Conservation (phyloP, 2,329 filamentous ascomycete genomes). For the Ceratocystis huliohia region DNA sequence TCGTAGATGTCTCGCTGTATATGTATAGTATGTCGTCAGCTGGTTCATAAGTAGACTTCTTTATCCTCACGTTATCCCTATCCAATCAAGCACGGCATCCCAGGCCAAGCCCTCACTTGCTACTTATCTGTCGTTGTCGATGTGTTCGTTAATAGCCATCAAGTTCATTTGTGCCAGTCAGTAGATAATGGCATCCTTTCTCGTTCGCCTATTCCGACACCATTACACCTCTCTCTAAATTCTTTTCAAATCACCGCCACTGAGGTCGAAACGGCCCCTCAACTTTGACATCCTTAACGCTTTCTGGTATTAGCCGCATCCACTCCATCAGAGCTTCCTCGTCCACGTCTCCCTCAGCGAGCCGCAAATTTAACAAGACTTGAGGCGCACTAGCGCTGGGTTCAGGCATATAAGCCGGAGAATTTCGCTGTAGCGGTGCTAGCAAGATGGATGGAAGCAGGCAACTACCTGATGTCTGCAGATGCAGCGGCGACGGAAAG, state of each 20-base stretch:
- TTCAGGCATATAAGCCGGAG: slow-evolving; percentile 29
- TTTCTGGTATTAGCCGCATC: slow-evolving; percentile 45
- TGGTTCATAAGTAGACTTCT: background rate
- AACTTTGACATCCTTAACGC: slow-evolving; percentile 42
- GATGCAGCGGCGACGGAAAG: slow-evolving; percentile 42
- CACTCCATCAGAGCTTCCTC: slow-evolving; percentile 45
- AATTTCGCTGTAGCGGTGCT: slow-evolving; percentile 36
- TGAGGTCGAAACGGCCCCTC: slow-evolving; percentile 35
- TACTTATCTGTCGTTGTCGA: background rate
- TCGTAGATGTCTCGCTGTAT: background rate
- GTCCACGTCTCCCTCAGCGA: slow-evolving; percentile 40
- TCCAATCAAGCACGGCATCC: no score
- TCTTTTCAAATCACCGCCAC: slow-evolving; percentile 17
- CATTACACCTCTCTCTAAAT: background rate
- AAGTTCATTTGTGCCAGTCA: slow-evolving; percentile 6
- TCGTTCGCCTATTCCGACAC: background rate
- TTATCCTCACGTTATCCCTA: no score
- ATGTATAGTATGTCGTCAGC: background rate
- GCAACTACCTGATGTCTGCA: slow-evolving; percentile 43
- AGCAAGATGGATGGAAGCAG: slow-evolving; percentile 45
- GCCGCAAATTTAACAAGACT: slow-evolving; percentile 38
- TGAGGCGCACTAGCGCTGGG: slow-evolving; percentile 37
- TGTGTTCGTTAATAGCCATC: background rate
- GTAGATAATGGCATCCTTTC: slow-evolving; percentile 10
- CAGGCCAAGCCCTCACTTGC: background rate